Evolutionary conservation across 2,329 filamentous ascomycete species (phyloP), one percentile per base, ranked within the genome.

Genomic region (Volutella citrinella): DNA sequence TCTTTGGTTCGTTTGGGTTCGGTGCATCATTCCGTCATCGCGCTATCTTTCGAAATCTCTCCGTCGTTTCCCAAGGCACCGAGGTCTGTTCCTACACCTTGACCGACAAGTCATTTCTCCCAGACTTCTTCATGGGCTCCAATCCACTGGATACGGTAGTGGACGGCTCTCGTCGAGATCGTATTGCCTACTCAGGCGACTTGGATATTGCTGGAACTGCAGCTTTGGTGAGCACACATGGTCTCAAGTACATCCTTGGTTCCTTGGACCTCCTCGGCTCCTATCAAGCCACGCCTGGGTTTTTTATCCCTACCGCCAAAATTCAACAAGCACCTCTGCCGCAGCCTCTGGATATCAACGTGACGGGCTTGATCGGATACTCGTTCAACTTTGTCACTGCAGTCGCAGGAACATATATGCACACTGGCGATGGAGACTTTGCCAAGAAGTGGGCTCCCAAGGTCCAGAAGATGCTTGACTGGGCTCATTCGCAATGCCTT

Each of bases 111-210:
- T 34, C 38, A 5, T 54, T 54, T 26, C 38, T 63, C 14, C 6
- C 44, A 6, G 56, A 63, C 35, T 65, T 63, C 30, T 43, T 61
- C 7, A 49, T 61, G 27, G 60, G 59, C 7, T 46, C 51, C 10
- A 65, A 64, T 34, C 58, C 58, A 4, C 27, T 42, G 4, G 42
- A 50, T 10, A 54, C 49, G 17, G 51, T 54, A 11, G 60, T 63
- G 4, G 61, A 63, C 39, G 61, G 59, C 17, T 61, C 61, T 3
- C 49, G 57, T 6, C 49, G 59, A 5, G 58, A 60, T 40, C 48
- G 56, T 12, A 59, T 59, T 31, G 49, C 56, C 4, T 60, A 60
- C 30, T 38, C 51, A 1, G 57, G 56, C 10, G 57, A 61, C 34
- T 45, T 61, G 12, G 57, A 61, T 27, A 39, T 60, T 29, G 47